Evolutionary conservation across 108 stramenopile genomes (phyloP).

Genomic region (Nitzschia inconspicua): DNA sequence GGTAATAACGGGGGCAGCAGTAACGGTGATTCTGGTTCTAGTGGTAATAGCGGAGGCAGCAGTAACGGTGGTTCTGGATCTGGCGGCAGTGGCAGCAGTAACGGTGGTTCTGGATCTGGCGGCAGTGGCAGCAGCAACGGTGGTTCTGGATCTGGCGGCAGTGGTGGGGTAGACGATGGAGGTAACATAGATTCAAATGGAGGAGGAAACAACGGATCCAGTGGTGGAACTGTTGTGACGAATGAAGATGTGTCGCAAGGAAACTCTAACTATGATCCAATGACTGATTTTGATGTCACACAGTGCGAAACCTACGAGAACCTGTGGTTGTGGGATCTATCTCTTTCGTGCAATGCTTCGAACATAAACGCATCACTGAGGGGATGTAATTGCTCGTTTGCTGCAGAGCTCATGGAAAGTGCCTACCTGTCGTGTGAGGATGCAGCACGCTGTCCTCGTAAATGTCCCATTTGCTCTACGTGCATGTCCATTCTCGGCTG

Average conservation of each 20-base stretch:
- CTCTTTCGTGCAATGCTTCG: slow-evolving; percentile 40
- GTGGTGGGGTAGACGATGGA: not conserved
- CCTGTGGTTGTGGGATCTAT: slow-evolving; percentile 66
- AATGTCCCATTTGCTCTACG: slow-evolving; percentile 50
- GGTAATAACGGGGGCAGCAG: slow-evolving; percentile 7
- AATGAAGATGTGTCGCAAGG: slow-evolving; percentile 25
- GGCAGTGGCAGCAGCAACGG: not conserved
- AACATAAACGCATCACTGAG: slow-evolving; percentile 1
- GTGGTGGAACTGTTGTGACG: slow-evolving; percentile 3
- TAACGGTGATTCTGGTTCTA: not conserved
- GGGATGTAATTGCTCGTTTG: slow-evolving; percentile 53
- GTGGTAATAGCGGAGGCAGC: not conserved
- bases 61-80: not conserved
- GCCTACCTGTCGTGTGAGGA: slow-evolving; percentile 45
- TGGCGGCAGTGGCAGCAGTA: not conserved
- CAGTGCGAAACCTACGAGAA: slow-evolving; percentile 54
- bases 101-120: not conserved
- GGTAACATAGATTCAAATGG: not conserved
- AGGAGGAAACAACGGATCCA: not conserved
- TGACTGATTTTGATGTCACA: slow-evolving; percentile 41
- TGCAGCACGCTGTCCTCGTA: slow-evolving; percentile 30
- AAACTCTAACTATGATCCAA: slow-evolving; percentile 15
- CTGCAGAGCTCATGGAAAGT: slow-evolving; percentile 40
- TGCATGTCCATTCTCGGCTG: slow-evolving; percentile 52
- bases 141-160: not conserved